Conservation (phyloP, 2,329 filamentous ascomycete species). For the Plenodomus tracheiphilus region DNA sequence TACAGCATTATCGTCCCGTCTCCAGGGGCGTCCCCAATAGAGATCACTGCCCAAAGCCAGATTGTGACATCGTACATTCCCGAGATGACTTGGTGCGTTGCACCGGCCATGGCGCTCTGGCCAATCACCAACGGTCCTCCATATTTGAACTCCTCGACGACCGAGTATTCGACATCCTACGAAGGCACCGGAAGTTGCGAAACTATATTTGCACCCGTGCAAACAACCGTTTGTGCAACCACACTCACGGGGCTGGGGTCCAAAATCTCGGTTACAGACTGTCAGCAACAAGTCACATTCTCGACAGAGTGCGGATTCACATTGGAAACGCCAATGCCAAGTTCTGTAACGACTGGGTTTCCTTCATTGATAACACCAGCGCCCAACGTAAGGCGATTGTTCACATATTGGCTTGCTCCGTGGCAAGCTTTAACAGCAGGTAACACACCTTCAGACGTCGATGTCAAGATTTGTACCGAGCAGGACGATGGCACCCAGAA, state of each 20-base stretch:
- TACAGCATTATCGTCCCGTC: conserved; percentile 48
- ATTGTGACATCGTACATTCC: conserved; percentile 49
- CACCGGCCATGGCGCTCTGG: conserved; percentile 42
- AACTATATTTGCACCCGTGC: conserved; percentile 46
- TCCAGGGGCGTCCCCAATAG: conserved; percentile 46
- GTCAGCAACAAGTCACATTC: conserved; percentile 51
- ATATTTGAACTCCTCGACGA: conserved; percentile 39
- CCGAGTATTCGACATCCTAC: conserved; percentile 25
- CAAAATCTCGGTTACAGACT: conserved; percentile 47
- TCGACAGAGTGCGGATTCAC: conserved; percentile 50
- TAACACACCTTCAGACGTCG: conserved; percentile 44
- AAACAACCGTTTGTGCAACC: conserved; percentile 50
- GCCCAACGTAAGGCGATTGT: conserved; percentile 44
- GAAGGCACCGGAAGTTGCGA: conserved; percentile 42
- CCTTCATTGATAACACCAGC: conserved; percentile 41
- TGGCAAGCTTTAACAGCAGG: conserved; percentile 50
- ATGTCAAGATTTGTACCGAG: conserved; percentile 47
- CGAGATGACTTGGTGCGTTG: conserved; percentile 48
- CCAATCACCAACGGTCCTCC: conserved; percentile 37
- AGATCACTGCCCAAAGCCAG: conserved; percentile 49
- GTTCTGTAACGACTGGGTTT: conserved; percentile 3
- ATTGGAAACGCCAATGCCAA: conserved; percentile 40
- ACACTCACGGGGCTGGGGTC: conserved; percentile 47
- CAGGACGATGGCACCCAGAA: conserved; percentile 41
- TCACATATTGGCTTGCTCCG: conserved; percentile 50